Percentiles rank a stretch among this genome's conserved stretches.
These are phyloP conservation scores for Citrullus amarus DNA, from an alignment of 306 rosid genomes.

Conservation along the genomic window DNA sequence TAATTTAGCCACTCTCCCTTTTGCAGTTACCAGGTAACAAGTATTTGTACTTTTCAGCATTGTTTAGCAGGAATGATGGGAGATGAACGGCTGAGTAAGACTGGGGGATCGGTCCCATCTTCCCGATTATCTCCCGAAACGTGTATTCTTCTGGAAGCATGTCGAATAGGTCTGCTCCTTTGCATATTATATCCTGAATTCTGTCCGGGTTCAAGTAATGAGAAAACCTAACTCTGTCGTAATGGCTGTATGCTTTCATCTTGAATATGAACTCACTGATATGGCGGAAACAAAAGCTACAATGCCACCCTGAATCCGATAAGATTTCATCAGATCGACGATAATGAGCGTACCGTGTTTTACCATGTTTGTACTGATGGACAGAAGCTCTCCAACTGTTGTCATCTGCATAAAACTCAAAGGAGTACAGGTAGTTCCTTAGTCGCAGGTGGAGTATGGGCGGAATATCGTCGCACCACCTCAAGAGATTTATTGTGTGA, in stretches of 20 bases:
- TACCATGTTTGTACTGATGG: constrained; percentile 43
- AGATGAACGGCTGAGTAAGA: constrained; percentile 77
- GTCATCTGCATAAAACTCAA: constrained; percentile 48
- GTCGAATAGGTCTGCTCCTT: constrained; percentile 66
- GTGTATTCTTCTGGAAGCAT: constrained; percentile 87
- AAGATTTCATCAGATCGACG: constrained; percentile 46
- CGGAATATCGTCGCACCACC: constrained; percentile 69
- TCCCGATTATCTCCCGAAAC: constrained; percentile 70
- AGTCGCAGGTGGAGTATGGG: constrained; percentile 60
- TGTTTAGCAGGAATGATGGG: constrained; percentile 51
- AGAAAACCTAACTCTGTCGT: constrained; percentile 57
- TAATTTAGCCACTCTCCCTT: constrained; percentile 40
- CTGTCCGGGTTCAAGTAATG: constrained; percentile 51
- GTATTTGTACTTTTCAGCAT: constrained; percentile 51
- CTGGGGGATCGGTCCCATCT: constrained; percentile 73
- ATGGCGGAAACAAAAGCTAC: constrained; percentile 73
- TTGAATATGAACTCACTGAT: constrained; percentile 61
- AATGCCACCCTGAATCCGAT: constrained; percentile 80
- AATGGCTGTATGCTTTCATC: constrained; percentile 85
- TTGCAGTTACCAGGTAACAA: constrained; percentile 71
- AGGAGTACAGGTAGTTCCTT: constrained; percentile 68
- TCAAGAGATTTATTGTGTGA: constrained; percentile 76
- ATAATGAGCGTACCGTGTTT: constrained; percentile 59
- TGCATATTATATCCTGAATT: constrained; percentile 65
- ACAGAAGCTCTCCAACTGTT: constrained; percentile 72